These are phyloP conservation scores for Pilobolus umbonatus DNA, from an alignment of 192 early-diverging fungal species.

Conservation along the genomic window DNA sequence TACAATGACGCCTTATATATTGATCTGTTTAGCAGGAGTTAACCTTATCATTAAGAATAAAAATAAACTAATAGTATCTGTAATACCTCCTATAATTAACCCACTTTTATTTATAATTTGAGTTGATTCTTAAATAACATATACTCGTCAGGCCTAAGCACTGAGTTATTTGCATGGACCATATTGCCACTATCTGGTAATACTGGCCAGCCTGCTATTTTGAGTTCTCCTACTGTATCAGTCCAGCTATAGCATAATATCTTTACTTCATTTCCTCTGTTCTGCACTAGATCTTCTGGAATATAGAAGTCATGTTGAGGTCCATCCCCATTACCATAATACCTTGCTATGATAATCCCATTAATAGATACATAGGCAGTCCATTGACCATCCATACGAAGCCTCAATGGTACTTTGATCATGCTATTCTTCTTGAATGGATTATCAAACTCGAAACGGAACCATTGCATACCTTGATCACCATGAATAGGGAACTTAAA, in stretches of 20 bases:
- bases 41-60: not conserved
- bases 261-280: slow-evolving; percentile 33
- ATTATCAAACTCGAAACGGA: slow-evolving; percentile 33
- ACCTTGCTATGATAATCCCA: slow-evolving; percentile 60
- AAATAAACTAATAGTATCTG: not conserved
- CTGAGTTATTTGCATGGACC: not conserved
- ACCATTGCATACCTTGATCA: slow-evolving; percentile 25
- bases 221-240: slow-evolving; percentile 9
- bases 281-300: slow-evolving; percentile 47
- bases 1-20: too few species aligned
- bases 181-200: slow-evolving; percentile 24
- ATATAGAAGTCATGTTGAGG: slow-evolving; percentile 68
- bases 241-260: slow-evolving; percentile 48
- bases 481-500: slow-evolving; percentile 20
- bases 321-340: slow-evolving; percentile 62
- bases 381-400: slow-evolving; percentile 61
- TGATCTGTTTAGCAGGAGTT: too few species aligned
- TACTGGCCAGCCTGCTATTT: slow-evolving; percentile 25
- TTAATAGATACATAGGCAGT: slow-evolving; percentile 69
- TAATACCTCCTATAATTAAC: not conserved
- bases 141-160: slow-evolving; percentile 8
- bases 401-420: slow-evolving; percentile 53
- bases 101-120: slow-evolving; percentile 1
- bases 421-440: not conserved
- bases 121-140: slow-evolving; percentile 20